Evolutionary conservation across 805 yeast genomes (phyloP).

Genomic region (Lipomyces sp.): DNA sequence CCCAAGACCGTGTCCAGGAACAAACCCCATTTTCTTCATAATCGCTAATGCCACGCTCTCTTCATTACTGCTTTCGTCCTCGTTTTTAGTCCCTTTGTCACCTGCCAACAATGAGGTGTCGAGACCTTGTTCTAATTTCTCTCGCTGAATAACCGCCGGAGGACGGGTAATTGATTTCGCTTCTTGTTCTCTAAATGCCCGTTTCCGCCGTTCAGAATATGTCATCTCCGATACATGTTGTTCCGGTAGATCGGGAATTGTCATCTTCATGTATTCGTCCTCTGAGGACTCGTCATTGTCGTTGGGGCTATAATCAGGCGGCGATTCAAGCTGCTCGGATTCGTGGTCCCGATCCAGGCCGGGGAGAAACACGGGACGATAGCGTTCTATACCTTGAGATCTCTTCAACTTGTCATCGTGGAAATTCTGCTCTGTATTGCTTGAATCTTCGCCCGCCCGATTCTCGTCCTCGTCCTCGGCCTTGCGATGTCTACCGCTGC

Average conservation of each 20-base stretch:
- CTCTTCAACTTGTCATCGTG: background rate
- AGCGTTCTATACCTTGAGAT: background rate
- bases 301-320: background rate
- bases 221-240: conserved; percentile 18
- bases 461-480: background rate
- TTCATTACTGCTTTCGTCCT: conserved; percentile 33
- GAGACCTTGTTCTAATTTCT: conserved; percentile 24
- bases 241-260: conserved; percentile 17
- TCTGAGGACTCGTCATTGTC: background rate
- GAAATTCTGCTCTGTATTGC: background rate
- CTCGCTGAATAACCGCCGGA: conserved; percentile 16
- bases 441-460: background rate
- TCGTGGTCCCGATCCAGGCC: background rate
- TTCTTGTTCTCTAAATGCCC: conserved; percentile 10
- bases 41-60: conserved; percentile 46
- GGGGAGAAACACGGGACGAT: conserved; percentile 4
- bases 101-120: conserved; percentile 16
- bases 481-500: background rate
- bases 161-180: conserved; percentile 6
- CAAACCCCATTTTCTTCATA: conserved; percentile 66
- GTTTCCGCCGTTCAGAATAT: conserved; percentile 20
- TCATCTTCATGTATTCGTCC: conserved; percentile 33
- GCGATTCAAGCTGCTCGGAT: background rate
- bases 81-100: conserved; percentile 22
- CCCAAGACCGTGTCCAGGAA: conserved; percentile 55